Conservation (phyloP, 352 stramenopile species). For the Globisporangium camurandrum region DNA sequence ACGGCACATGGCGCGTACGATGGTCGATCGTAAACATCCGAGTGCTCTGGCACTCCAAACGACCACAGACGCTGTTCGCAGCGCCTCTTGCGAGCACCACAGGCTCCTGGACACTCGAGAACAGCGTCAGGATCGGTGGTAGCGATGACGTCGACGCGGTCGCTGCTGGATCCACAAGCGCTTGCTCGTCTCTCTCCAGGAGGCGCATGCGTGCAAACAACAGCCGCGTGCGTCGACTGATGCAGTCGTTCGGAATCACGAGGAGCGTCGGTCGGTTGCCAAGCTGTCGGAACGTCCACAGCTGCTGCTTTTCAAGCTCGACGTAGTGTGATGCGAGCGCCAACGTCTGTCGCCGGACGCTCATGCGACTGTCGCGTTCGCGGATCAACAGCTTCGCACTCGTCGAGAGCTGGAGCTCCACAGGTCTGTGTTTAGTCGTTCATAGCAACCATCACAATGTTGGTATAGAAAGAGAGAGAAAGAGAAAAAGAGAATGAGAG, state of each 20-base stretch:
- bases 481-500: no score
- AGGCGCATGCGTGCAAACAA: conserved; percentile 35
- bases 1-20: conserved; percentile 8
- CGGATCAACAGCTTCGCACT: conserved; percentile 37
- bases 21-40: conserved; percentile 33
- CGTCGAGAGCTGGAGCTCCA: conserved; percentile 39
- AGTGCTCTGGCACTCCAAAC: conserved; percentile 34
- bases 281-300: conserved; percentile 39
- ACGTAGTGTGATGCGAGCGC: conserved; percentile 23
- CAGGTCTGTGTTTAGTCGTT: conserved; percentile 14
- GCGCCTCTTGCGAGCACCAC: conserved; percentile 14
- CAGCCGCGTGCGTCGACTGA: conserved; percentile 26
- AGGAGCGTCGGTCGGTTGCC: conserved; percentile 25
- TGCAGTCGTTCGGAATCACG: conserved; percentile 25
- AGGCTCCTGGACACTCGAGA: conserved; percentile 32
- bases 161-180: conserved; percentile 3
- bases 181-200: conserved; percentile 16
- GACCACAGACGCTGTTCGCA: conserved; percentile 19
- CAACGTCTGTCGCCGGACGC: conserved; percentile 23
- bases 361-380: conserved; percentile 21
- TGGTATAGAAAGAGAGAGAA: no score
- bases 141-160: neutral
- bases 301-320: conserved; percentile 31
- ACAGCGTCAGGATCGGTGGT: conserved; percentile 27
- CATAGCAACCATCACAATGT: no score